Conservation (phyloP, 169 alveolate species). For the Neospora caninum region DNA sequence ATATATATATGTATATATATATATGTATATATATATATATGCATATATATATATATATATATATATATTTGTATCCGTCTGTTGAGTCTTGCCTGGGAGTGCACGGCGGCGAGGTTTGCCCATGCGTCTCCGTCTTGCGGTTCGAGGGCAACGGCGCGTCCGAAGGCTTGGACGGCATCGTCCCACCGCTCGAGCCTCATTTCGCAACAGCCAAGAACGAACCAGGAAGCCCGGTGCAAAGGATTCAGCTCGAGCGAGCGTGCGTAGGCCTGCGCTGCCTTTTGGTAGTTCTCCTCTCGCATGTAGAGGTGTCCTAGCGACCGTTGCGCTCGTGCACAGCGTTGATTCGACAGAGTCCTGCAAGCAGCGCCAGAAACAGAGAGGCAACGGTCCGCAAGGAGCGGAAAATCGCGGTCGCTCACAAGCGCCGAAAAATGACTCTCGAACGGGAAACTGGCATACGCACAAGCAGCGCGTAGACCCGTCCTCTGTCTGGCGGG, state of each 20-base stretch:
- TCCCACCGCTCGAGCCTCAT: conserved; percentile 80
- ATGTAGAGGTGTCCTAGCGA: conserved; percentile 81
- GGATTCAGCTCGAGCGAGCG: conserved; percentile 85
- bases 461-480: no score
- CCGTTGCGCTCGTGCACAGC: conserved; percentile 90
- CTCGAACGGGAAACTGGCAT: no score
- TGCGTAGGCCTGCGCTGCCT: conserved; percentile 84
- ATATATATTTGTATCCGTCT: not conserved
- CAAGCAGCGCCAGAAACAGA: not conserved
- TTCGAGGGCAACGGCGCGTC: conserved; percentile 84
- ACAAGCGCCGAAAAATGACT: no score
- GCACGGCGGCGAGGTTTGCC: conserved; percentile 92
- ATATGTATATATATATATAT: not conserved
- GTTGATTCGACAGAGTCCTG: conserved; percentile 85
- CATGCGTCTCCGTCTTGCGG: conserved; percentile 91
- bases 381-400: no score
- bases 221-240: conserved; percentile 88
- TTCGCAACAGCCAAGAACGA: conserved; percentile 84
- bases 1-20: not conserved
- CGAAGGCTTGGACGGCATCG: conserved; percentile 83
- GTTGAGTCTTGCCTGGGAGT: conserved; percentile 60
- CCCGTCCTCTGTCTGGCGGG: no score
- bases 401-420: no score
- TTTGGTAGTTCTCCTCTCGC: conserved; percentile 71
- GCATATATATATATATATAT: not conserved